phyloP scores from a whole-genome alignment of 768 basidiomycete genomes.

The Leccinum variicolor region DNA sequence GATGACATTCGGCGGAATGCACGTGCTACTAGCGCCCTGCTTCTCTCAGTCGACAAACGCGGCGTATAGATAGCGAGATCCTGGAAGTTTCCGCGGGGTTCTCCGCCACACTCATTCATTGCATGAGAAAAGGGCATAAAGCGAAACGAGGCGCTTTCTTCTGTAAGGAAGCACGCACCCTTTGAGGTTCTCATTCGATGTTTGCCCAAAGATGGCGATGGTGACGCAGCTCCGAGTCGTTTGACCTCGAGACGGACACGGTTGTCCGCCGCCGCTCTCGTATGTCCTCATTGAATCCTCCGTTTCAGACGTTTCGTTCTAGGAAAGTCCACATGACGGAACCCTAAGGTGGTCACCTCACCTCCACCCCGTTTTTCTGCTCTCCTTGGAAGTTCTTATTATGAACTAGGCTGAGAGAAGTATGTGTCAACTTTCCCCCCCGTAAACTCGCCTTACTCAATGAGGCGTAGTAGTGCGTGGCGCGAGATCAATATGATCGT shows the following conservation, averaged over 20 bases:
- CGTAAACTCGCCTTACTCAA: neutral
- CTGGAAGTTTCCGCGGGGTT: conserved; percentile 14
- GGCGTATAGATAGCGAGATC: neutral
- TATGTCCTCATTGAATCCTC: neutral
- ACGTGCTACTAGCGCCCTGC: neutral
- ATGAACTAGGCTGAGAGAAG: neutral
- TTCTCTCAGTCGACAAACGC: neutral
- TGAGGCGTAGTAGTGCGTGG: neutral
- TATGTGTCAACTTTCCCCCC: neutral
- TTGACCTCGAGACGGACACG: neutral
- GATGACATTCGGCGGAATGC: neutral
- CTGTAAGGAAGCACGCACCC: neutral
- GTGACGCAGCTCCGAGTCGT: neutral
- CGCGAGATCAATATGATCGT: neutral
- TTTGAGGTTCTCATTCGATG: neutral
- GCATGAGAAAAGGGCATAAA: neutral
- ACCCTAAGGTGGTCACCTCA: conserved; percentile 1
- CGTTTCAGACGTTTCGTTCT: neutral
- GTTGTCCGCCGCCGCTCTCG: neutral
- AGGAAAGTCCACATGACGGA: neutral
- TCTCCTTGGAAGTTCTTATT: neutral
- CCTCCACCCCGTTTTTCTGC: neutral
- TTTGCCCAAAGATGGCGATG: neutral
- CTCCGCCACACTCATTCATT: neutral
- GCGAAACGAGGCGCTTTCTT: neutral